phyloP scores from a whole-genome alignment of 1,284 basidiomycete species.

The Schizophyllum amplum region DNA sequence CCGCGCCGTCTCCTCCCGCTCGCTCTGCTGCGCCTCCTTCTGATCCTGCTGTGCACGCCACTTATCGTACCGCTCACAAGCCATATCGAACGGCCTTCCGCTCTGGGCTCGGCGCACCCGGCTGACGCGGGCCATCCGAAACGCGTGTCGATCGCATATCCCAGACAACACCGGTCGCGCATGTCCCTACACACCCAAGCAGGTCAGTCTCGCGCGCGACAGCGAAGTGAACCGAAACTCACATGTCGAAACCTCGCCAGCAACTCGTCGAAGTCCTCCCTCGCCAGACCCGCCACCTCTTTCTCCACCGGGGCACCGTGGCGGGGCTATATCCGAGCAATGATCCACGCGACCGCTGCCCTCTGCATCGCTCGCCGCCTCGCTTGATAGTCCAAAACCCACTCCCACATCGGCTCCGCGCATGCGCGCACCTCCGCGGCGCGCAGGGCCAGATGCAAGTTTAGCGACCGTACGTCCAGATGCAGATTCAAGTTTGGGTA shows the following conservation, averaged over 20 bases:
- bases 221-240: slow-evolving; percentile 19
- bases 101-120: slow-evolving; percentile 29
- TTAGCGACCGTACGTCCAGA: too few species aligned
- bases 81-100: slow-evolving; percentile 45
- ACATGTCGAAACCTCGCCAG: slow-evolving; percentile 53
- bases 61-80: slow-evolving; percentile 46
- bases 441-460: slow-evolving; percentile 48
- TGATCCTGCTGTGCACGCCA: slow-evolving; percentile 26
- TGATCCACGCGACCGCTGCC: slow-evolving; percentile 13
- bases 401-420: slow-evolving; percentile 71
- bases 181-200: slow-evolving; percentile 46
- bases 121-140: slow-evolving; percentile 37
- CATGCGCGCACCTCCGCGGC: slow-evolving; percentile 56
- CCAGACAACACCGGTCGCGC: slow-evolving; percentile 45
- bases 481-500: too few species aligned
- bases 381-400: slow-evolving; percentile 46
- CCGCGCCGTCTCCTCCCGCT: too few species aligned
- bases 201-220: not conserved
- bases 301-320: too few species aligned
- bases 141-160: slow-evolving; percentile 34
- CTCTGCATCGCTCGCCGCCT: too few species aligned
- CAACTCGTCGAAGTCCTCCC: slow-evolving; percentile 50
- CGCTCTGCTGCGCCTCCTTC: too few species aligned
- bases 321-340: slow-evolving; percentile 15
- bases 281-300: slow-evolving; percentile 38